phyloP scores from a whole-genome alignment of 495 filamentous ascomycete species.

The Tetracladium setigerum region DNA sequence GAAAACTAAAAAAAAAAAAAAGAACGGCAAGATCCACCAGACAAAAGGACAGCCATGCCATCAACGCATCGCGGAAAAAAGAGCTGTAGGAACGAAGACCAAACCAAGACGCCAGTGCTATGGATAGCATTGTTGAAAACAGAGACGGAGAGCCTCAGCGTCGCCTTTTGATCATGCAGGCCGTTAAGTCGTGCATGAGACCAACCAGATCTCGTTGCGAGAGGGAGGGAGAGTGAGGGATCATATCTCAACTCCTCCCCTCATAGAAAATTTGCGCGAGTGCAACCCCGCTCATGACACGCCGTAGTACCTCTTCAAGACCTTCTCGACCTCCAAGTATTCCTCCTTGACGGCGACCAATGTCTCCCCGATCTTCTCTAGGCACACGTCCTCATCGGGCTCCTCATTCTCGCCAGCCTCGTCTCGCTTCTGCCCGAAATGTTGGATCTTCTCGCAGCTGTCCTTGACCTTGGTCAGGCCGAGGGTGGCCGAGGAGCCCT shows the following conservation, averaged over 20 bases:
- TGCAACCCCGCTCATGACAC: no score
- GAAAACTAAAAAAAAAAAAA: not conserved
- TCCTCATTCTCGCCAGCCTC: constrained; percentile 61
- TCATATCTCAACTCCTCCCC: not conserved
- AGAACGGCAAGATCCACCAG: not conserved
- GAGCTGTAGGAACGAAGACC: not conserved
- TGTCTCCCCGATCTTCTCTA: constrained; percentile 61
- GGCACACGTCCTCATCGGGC: constrained; percentile 52
- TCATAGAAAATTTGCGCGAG: not conserved
- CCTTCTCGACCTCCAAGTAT: constrained; percentile 64
- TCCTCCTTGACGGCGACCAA: constrained; percentile 66
- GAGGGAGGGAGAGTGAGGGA: not conserved
- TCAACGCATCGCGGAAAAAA: not conserved
- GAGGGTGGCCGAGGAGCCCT: constrained; percentile 95
- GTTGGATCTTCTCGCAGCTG: constrained; percentile 91
- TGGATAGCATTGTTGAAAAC: constrained; percentile 18
- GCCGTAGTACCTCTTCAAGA: constrained; percentile 59
- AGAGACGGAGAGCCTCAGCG: constrained; percentile 15
- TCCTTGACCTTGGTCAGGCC: constrained; percentile 90
- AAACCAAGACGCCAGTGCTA: constrained; percentile 15
- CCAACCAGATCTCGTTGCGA: not conserved
- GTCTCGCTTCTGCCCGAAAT: constrained; percentile 75
- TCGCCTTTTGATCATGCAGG: constrained; percentile 9
- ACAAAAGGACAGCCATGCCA: constrained; percentile 13
- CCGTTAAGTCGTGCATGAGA: no score